Base-by-base conservation (phyloP, 305 asterid genomes). In the Rubia balearica region DNA sequence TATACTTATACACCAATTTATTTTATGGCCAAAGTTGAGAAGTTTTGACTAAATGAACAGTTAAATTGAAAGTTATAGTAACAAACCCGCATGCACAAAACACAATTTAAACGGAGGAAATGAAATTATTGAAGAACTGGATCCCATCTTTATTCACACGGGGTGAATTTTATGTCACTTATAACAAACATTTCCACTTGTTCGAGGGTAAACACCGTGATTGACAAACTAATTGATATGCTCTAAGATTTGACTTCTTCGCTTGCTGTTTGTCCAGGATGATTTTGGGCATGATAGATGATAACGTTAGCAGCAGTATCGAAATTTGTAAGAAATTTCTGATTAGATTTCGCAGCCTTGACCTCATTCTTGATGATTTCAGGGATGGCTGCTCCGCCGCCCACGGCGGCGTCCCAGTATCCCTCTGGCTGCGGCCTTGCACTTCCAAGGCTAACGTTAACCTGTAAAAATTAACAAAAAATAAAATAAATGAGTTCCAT, bases 281-380 rank as follows among this genome's bases (percentile, higher is more conserved):
- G 75, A 74, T 46, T 75, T 5, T 75, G 76, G 45, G 21, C 22
- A 21, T 87, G 90, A 69, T 87, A 87, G 67, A 87, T 80, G 56
- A 87, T 82, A 53, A 69, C 77, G 61, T 73, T 85, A 55, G 88
- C 57, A 56, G 75, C 78, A 45, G 78, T 68, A 43, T 83, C 80
- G 67, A 87, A 85, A 77, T 82, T 40, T 65, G 73, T 79, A 24
- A 80, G 13, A 36, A 80, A 85, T 1, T 48, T 16, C 61, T 42
- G 45, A 14, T 3, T 27, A 0, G 42, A 33, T 1, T 14, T 22
- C 11, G 27, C 40, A 41, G 65, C 61, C 13, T 22, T 49, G 17
- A 21, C 67, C 36, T 24, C 16, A 4, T 42, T 2, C 49, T 24
- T 21, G n/a, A 70, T 9, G 12, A 59, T 22, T 27, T 24, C 55